These are phyloP conservation scores for Gypsophila paniculata DNA, from an alignment of 179 eudicot species.

Conservation along the genomic window DNA sequence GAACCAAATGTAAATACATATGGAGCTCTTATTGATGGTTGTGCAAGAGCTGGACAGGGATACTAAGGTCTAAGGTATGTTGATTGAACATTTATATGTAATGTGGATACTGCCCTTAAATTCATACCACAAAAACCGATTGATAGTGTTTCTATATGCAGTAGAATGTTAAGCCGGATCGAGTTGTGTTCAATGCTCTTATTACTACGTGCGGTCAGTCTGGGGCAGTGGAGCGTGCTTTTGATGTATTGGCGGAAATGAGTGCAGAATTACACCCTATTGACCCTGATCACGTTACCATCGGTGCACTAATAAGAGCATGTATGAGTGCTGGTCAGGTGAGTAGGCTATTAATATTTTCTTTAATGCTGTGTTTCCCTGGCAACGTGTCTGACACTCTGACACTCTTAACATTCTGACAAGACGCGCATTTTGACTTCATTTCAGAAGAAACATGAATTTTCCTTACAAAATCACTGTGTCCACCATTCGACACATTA, in stretches of 20 bases:
- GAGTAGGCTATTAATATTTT: too few species aligned
- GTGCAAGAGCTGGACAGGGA: constrained; percentile 98
- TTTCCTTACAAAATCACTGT: too few species aligned
- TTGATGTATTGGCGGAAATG: constrained; percentile 94
- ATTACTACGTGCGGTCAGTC: constrained; percentile 98
- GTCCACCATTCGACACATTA: too few species aligned
- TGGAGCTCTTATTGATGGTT: constrained; percentile 96
- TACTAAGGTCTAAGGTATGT: constrained; percentile 88
- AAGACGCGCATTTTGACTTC: too few species aligned
- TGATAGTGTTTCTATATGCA: constrained; percentile 47
- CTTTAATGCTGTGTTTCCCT: too few species aligned
- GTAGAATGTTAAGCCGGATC: constrained; percentile 99
- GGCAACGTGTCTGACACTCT: too few species aligned
- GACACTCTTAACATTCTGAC: too few species aligned
- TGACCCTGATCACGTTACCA: constrained; percentile 88
- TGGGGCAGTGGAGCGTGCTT: constrained; percentile 96
- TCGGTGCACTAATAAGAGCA: constrained; percentile 90
- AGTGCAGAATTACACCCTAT: constrained; percentile 62
- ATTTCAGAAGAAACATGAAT: too few species aligned
- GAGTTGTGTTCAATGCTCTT: constrained; percentile 95
- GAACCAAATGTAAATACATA: constrained; percentile 93
- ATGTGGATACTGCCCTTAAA: constrained; percentile 2
- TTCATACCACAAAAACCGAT: constrained; percentile 27
- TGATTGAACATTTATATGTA: not conserved
- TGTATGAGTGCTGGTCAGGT: constrained; percentile 85